These are phyloP conservation scores for Mortierella sp. DNA, from an alignment of 371 early-diverging fungal species.

Conservation along the genomic window DNA sequence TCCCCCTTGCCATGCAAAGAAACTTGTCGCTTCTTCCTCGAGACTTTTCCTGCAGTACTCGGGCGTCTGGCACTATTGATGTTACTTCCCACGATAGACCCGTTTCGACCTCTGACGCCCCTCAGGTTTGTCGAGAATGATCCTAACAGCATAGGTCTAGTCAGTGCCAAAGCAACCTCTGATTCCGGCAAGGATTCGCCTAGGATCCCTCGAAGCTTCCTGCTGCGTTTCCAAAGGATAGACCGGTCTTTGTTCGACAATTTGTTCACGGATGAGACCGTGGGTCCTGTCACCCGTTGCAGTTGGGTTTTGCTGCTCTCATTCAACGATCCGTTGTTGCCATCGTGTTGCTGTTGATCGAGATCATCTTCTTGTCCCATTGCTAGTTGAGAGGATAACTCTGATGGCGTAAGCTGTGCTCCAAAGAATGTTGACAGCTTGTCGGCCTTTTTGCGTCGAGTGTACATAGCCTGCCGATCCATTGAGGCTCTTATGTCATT, in stretches of 20 bases:
- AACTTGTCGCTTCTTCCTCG: slow-evolving; percentile 6
- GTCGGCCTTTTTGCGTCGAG: slow-evolving; percentile 51
- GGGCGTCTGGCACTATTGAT: background rate
- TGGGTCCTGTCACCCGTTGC: background rate
- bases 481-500: background rate
- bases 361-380: slow-evolving; percentile 24
- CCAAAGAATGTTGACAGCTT: slow-evolving; percentile 53
- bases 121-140: slow-evolving; percentile 10
- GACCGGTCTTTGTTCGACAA: slow-evolving; percentile 34
- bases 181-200: slow-evolving; percentile 44
- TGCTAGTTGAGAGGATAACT: slow-evolving; percentile 37
- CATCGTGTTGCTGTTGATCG: background rate
- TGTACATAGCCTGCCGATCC: slow-evolving; percentile 32
- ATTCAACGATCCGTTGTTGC: background rate
- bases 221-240: slow-evolving; percentile 44
- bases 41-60: background rate
- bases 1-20: background rate
- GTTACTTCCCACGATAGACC: background rate
- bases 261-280: slow-evolving; percentile 30
- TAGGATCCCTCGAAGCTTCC: slow-evolving; percentile 32
- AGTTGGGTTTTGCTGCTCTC: slow-evolving; percentile 4
- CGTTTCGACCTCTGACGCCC: background rate
- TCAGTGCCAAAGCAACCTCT: slow-evolving; percentile 38
- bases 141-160: slow-evolving; percentile 26
- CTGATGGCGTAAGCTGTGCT: slow-evolving; percentile 31